Conservation (phyloP, 208 protist species). For the Balamuthia mandrillaris region DNA sequence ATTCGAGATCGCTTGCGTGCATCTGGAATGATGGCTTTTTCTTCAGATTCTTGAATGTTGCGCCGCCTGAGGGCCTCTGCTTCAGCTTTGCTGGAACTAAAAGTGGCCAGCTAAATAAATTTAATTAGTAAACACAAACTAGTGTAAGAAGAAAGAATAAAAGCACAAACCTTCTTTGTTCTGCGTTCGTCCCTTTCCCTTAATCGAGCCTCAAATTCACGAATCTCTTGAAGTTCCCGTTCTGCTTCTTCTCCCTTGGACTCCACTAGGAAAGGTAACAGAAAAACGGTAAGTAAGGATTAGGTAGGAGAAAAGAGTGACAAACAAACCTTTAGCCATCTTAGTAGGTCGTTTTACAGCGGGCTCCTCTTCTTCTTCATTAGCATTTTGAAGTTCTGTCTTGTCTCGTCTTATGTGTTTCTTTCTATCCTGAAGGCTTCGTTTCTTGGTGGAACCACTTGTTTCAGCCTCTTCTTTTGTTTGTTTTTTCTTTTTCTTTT, state of each 20-base stretch:
- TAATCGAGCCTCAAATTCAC: conserved; percentile 49
- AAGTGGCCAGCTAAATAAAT: not conserved
- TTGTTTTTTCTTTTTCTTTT: not conserved
- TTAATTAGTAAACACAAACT: too few relatives aligned
- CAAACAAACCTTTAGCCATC: not conserved
- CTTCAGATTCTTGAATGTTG: not conserved
- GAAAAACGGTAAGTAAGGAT: not conserved
- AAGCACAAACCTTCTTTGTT: too few relatives aligned
- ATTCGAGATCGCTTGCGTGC: not conserved
- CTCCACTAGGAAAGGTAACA: not conserved
- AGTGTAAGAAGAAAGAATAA: too few relatives aligned
- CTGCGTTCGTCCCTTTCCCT: conserved; percentile 39
- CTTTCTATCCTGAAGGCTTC: not conserved
- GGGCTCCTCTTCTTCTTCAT: not conserved
- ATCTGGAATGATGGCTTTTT: not conserved
- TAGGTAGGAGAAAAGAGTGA: not conserved
- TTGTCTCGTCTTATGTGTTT: not conserved
- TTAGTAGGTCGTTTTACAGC: not conserved
- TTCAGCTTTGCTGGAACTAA: not conserved
- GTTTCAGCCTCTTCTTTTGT: not conserved
- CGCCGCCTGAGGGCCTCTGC: not conserved
- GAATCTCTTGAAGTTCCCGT: conserved; percentile 48
- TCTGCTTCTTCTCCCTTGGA: conserved; percentile 4
- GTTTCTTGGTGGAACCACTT: not conserved
- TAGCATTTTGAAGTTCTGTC: not conserved